phyloP scores from a whole-genome alignment of 2,329 filamentous ascomycete genomes.

The Alternaria gaisen region DNA sequence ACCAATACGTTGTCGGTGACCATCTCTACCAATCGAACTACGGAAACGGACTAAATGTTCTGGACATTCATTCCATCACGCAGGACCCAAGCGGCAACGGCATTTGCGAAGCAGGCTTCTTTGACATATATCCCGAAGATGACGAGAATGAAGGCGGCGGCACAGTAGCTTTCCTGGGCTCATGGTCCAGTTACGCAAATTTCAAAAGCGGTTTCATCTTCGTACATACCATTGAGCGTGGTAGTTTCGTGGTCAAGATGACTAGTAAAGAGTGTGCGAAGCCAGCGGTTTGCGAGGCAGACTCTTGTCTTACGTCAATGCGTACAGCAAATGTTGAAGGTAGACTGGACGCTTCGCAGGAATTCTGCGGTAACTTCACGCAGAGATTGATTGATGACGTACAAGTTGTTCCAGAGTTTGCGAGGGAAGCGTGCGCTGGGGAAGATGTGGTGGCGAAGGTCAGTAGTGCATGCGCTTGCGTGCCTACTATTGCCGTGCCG shows the following conservation, averaged over 20 bases:
- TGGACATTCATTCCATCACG: constrained; percentile 50
- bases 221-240: constrained; percentile 49
- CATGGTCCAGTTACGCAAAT: constrained; percentile 51
- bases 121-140: constrained; percentile 54
- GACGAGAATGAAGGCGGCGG: constrained; percentile 48
- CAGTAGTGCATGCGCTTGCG: constrained; percentile 37
- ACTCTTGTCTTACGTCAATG: constrained; percentile 28
- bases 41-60: constrained; percentile 49
- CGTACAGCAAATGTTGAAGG: constrained; percentile 34
- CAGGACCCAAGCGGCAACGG: constrained; percentile 46
- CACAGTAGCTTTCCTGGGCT: constrained; percentile 50
- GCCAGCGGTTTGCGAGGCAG: constrained; percentile 32
- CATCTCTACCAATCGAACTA: constrained; percentile 53
- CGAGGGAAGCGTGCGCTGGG: constrained; percentile 24
- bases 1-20: constrained; percentile 54
- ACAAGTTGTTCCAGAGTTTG: constrained; percentile 27
- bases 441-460: constrained; percentile 29
- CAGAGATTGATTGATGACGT: constrained; percentile 28
- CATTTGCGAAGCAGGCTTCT: constrained; percentile 53
- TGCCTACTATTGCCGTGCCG: constrained; percentile 33
- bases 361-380: constrained; percentile 32
- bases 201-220: constrained; percentile 48
- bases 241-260: constrained; percentile 45
- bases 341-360: constrained; percentile 23
- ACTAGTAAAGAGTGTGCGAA: constrained; percentile 30